Base-by-base conservation (phyloP, 345 rosid genomes). In the Trapa bicornis region DNA sequence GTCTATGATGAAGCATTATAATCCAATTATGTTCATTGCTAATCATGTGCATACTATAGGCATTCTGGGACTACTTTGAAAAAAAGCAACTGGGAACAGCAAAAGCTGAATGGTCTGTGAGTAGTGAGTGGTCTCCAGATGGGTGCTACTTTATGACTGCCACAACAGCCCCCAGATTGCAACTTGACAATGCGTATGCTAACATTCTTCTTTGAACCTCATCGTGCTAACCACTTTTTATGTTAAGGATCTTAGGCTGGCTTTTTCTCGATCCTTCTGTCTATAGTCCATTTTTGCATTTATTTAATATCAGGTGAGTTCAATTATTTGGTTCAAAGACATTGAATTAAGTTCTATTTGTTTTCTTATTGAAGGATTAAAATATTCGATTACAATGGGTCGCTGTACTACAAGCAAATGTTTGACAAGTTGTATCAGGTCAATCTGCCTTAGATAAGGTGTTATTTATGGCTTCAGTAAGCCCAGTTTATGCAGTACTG, bases 141-240 rank as follows among this genome's bases (percentile, higher is more conserved):
- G 56, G 56, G 56, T 63, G 79, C 65, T 90, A 86, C 77, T 93
- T 93, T 69, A 78, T 90, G 88, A 93, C 98, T 68, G 96, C 98
- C 57, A 86, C 98, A 77, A 90, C 98, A 70, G 92, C 97, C 71
- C 98, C 98, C 47, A 86, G 98, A 78, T 91, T 86, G 64, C 93
- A 88, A 78, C 84, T 93, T 53, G 96, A 93, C 80, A 93, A 93
- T 75, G 88, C 93, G 98, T 93, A 88, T 75, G 88, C 47, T 71
- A 61, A 69, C 65, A 13, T 37, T 63, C 53, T 64, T 64, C 38
- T 16, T 29, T 37, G 66, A 39, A 58, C 32, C 5, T 58, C 32
- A 9, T 41, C 2, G 43, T 0, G 43, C 6, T 41, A 41, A 41
- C 7, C 6, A 41, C 43, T 41, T 41, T 41, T 41, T 47, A 47